These are phyloP conservation scores for Tulasnella sp. DNA, from an alignment of 768 basidiomycete genomes.

Conservation along the genomic window DNA sequence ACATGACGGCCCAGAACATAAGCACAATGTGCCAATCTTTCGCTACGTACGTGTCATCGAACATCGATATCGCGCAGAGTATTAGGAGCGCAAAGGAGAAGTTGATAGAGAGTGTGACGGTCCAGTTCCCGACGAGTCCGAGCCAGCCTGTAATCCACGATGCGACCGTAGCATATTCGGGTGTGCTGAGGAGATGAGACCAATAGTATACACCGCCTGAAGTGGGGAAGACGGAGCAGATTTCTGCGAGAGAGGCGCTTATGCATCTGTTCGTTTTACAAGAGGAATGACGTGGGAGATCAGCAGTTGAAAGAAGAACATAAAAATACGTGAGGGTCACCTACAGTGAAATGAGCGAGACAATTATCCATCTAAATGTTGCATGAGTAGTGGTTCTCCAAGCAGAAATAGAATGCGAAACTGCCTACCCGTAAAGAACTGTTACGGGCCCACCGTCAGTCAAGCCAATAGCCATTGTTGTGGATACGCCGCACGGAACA, in stretches of 20 bases:
- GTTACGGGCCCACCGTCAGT: constrained; percentile 11
- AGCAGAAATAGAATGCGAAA: no score
- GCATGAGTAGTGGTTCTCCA: neutral
- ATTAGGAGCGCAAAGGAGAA: constrained; percentile 55
- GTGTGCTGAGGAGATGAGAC: constrained; percentile 50
- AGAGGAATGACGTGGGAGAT: no score
- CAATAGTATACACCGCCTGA: constrained; percentile 32
- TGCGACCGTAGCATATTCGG: constrained; percentile 39
- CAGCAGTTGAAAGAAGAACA: no score
- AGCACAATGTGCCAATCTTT: constrained; percentile 49
- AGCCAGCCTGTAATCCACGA: constrained; percentile 66
- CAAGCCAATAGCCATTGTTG: constrained; percentile 10
- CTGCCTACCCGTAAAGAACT: constrained; percentile 7
- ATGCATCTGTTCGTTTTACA: neutral
- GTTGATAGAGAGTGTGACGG: constrained; percentile 51
- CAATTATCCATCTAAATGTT: neutral
- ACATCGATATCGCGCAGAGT: constrained; percentile 49
- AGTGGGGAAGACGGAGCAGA: constrained; percentile 9
- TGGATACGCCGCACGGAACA: constrained; percentile 4
- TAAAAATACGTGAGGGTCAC: no score
- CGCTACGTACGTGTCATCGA: constrained; percentile 46
- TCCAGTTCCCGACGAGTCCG: constrained; percentile 60
- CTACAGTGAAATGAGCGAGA: constrained; percentile 6
- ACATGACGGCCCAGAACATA: constrained; percentile 45
- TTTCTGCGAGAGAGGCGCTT: constrained; percentile 8